A percentile compares a stretch with the other conserved stretches of the same genome.
phyloP scores from a whole-genome alignment of 1,139 yeast species.

The Groenewaldozyma auringiensis region DNA sequence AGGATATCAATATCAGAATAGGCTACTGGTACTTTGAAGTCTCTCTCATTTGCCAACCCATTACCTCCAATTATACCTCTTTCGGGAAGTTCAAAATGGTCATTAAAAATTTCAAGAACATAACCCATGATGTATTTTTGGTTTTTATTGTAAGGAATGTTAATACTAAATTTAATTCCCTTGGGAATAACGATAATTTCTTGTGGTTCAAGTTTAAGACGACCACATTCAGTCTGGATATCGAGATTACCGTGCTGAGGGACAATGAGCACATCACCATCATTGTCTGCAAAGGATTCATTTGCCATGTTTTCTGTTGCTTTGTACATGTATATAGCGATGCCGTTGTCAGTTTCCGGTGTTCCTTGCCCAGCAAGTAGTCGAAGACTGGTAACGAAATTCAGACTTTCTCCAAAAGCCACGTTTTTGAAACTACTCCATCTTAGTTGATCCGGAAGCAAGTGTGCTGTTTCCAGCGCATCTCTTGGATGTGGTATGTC shows the following conservation, averaged over 20 bases:
- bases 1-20: conserved; percentile 15
- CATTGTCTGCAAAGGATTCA: conserved; percentile 23
- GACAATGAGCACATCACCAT: conserved; percentile 25
- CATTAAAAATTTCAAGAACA: conserved; percentile 23
- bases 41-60: conserved; percentile 28
- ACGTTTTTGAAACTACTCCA: neutral
- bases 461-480: neutral
- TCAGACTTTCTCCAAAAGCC: neutral
- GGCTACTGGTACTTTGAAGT: conserved; percentile 25
- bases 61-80: conserved; percentile 29
- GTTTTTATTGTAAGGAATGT: conserved; percentile 12
- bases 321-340: conserved; percentile 12
- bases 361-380: conserved; percentile 1
- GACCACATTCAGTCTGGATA: conserved; percentile 27
- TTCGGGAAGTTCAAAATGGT: conserved; percentile 28
- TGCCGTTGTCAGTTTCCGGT: neutral
- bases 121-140: conserved; percentile 18
- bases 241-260: conserved; percentile 26
- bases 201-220: conserved; percentile 23
- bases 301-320: conserved; percentile 24
- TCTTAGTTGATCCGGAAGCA: neutral
- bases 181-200: conserved; percentile 29
- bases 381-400: neutral
- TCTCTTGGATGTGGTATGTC: conserved; percentile 2
- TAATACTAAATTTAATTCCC: conserved; percentile 24